Percentiles rank a stretch among this genome's conserved stretches.
These are phyloP conservation scores for Davidsoniella eucalypti DNA, from an alignment of 2,329 filamentous ascomycete species.

Conservation along the genomic window DNA sequence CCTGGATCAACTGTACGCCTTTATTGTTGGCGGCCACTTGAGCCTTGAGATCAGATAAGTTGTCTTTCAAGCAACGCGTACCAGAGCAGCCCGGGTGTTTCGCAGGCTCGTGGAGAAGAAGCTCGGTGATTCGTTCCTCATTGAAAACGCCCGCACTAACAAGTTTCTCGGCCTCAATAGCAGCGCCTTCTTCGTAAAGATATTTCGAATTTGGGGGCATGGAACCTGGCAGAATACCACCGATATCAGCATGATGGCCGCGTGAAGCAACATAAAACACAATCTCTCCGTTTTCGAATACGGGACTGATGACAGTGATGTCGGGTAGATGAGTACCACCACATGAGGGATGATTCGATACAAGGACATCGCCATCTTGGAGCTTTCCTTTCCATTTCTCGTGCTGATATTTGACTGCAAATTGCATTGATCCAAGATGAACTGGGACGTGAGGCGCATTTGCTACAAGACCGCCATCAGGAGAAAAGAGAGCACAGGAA, in stretches of 20 bases:
- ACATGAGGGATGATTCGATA: slow-evolving; percentile 71
- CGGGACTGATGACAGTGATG: slow-evolving; percentile 65
- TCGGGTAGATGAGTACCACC: slow-evolving; percentile 72
- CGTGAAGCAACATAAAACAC: slow-evolving; percentile 70
- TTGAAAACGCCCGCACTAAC: slow-evolving; percentile 64
- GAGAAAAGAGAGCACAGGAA: slow-evolving; percentile 66
- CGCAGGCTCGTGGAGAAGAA: slow-evolving; percentile 58
- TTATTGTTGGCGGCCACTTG: slow-evolving; percentile 76
- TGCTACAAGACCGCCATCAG: slow-evolving; percentile 57
- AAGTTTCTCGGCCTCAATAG: slow-evolving; percentile 49
- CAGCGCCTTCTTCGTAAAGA: slow-evolving; percentile 45
- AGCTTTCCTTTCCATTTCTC: slow-evolving; percentile 65
- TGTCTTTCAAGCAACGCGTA: slow-evolving; percentile 62
- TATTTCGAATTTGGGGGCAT: slow-evolving; percentile 62
- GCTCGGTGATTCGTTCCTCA: slow-evolving; percentile 56
- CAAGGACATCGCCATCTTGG: slow-evolving; percentile 63
- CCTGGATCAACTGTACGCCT: slow-evolving; percentile 64
- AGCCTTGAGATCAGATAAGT: slow-evolving; percentile 68
- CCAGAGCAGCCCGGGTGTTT: slow-evolving; percentile 61
- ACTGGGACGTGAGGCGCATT: slow-evolving; percentile 70
- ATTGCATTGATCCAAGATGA: slow-evolving; percentile 69
- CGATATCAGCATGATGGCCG: slow-evolving; percentile 74
- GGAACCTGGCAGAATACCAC: slow-evolving; percentile 61
- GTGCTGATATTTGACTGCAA: slow-evolving; percentile 61
- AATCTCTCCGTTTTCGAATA: slow-evolving; percentile 50